These are phyloP conservation scores for Nevesoporus exiguus DNA, from an alignment of 768 basidiomycete species.

Conservation along the genomic window DNA sequence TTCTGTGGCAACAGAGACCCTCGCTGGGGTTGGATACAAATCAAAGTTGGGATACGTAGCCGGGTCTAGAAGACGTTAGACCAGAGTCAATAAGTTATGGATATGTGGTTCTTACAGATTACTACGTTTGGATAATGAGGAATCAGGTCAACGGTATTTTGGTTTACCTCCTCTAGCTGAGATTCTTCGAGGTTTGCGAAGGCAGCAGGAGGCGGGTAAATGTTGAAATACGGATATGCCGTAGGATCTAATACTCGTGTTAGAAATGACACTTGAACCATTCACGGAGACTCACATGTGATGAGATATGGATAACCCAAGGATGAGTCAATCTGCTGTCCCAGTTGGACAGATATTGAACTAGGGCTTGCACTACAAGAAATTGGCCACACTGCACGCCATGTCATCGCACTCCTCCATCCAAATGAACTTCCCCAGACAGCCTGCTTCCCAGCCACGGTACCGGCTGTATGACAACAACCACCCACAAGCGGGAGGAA, in stretches of 20 bases:
- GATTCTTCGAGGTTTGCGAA: not conserved
- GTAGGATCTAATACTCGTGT: slow-evolving; percentile 36
- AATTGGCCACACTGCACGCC: slow-evolving; percentile 20
- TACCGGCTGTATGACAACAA: slow-evolving; percentile 37
- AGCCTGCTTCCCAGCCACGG: slow-evolving; percentile 41
- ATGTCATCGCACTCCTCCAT: slow-evolving; percentile 15
- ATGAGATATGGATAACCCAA: slow-evolving; percentile 24
- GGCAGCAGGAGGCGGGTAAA: slow-evolving; percentile 32
- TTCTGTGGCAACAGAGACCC: not conserved
- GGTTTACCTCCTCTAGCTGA: not conserved
- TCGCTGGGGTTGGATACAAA: slow-evolving; percentile 16
- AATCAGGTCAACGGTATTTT: slow-evolving; percentile 5
- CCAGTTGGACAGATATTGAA: not conserved
- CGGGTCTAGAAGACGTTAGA: slow-evolving; percentile 20
- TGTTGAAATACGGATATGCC: slow-evolving; percentile 39
- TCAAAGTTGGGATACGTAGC: slow-evolving; percentile 22
- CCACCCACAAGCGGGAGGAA: slow-evolving; percentile 36
- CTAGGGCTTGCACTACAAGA: not conserved
- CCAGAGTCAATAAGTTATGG: not conserved
- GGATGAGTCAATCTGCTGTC: slow-evolving; percentile 4
- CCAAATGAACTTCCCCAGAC: slow-evolving; percentile 33
- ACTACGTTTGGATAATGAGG: slow-evolving; percentile 34
- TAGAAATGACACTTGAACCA: slow-evolving; percentile 1
- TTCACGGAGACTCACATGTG: slow-evolving; percentile 25
- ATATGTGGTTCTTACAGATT: slow-evolving; percentile 30